Evolutionary conservation across 2,329 filamentous ascomycete species (phyloP).

Genomic region (Fusarium heterosporum): DNA sequence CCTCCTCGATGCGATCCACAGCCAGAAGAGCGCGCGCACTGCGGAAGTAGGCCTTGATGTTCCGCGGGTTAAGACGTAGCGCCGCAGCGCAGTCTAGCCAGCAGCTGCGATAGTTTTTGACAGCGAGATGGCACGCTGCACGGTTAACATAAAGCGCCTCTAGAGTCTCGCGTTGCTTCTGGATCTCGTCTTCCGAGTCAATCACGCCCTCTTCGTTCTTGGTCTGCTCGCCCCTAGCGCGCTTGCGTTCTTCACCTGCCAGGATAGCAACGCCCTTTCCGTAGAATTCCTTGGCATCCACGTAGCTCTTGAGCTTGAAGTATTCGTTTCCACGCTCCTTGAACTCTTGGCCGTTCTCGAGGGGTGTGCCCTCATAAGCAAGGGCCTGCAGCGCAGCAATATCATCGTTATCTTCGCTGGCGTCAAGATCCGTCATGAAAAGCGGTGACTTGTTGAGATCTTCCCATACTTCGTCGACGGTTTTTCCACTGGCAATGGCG

Average conservation of each 20-base stretch:
- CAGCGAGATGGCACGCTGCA: slow-evolving; percentile 87
- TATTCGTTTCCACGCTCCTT: slow-evolving; percentile 93
- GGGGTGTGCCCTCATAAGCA: slow-evolving; percentile 90
- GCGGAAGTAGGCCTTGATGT: slow-evolving; percentile 93
- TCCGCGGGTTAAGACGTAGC: slow-evolving; percentile 80
- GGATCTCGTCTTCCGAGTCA: slow-evolving; percentile 66
- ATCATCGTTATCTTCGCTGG: slow-evolving; percentile 85
- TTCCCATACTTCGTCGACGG: slow-evolving; percentile 66
- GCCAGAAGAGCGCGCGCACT: slow-evolving; percentile 81
- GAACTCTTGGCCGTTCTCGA: slow-evolving; percentile 86
- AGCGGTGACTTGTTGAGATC: slow-evolving; percentile 76
- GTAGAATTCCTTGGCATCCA: slow-evolving; percentile 92
- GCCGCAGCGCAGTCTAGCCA: slow-evolving; percentile 86
- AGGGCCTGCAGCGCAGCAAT: slow-evolving; percentile 90
- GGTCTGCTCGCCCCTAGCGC: slow-evolving; percentile 55
- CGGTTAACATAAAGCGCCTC: slow-evolving; percentile 88
- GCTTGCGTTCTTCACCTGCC: slow-evolving; percentile 69
- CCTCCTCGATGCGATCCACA: slow-evolving; percentile 82
- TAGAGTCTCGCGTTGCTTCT: slow-evolving; percentile 71
- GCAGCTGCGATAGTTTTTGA: slow-evolving; percentile 88
- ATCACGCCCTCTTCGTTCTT: slow-evolving; percentile 47
- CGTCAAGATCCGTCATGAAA: slow-evolving; percentile 95
- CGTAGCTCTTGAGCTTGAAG: slow-evolving; percentile 78
- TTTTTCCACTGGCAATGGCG: slow-evolving; percentile 57
- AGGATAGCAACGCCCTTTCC: slow-evolving; percentile 84